Percentiles rank a stretch among this genome's conserved stretches.
Conservation (phyloP, 805 yeast genomes). For the Zygoascus biomembranicola region DNA sequence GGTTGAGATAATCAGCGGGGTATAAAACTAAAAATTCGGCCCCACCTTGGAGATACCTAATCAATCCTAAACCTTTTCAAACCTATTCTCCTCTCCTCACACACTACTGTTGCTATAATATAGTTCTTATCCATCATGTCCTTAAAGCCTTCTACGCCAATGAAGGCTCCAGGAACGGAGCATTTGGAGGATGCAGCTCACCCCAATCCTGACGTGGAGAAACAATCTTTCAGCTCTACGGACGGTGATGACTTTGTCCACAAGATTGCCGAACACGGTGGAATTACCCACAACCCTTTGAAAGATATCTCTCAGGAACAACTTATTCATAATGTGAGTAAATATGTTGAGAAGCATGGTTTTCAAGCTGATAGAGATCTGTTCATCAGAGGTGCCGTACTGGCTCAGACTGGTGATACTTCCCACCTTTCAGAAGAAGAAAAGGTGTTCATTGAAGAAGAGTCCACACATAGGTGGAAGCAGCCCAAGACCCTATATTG, state of each 20-base stretch:
- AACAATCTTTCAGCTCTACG: background rate
- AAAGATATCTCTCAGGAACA: slow-evolving; percentile 14
- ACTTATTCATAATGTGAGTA: slow-evolving; percentile 12
- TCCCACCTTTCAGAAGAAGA: slow-evolving; percentile 30
- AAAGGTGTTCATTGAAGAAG: slow-evolving; percentile 32
- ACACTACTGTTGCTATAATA: no score
- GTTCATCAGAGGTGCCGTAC: slow-evolving; percentile 42
- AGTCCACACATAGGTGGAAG: slow-evolving; percentile 39
- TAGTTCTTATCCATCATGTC: slow-evolving; percentile 5
- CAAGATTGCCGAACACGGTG: slow-evolving; percentile 16
- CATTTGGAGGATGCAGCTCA: slow-evolving; percentile 8
- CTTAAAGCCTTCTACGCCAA: slow-evolving; percentile 11
- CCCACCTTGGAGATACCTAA: no score
- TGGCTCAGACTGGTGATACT: slow-evolving; percentile 45
- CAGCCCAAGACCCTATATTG: slow-evolving; percentile 36
- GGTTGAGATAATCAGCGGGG: no score
- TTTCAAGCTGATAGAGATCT: slow-evolving; percentile 21
- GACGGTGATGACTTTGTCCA: slow-evolving; percentile 6
- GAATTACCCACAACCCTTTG: slow-evolving; percentile 19
- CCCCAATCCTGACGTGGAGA: slow-evolving; percentile 3
- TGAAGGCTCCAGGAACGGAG: slow-evolving; percentile 13
- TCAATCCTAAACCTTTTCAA: no score
- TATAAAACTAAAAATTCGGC: no score
- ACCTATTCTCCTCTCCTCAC: no score
- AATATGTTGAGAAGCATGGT: slow-evolving; percentile 22